These are phyloP conservation scores for Mortierella antarctica DNA, from an alignment of 192 early-diverging fungal genomes.

Conservation along the genomic window DNA sequence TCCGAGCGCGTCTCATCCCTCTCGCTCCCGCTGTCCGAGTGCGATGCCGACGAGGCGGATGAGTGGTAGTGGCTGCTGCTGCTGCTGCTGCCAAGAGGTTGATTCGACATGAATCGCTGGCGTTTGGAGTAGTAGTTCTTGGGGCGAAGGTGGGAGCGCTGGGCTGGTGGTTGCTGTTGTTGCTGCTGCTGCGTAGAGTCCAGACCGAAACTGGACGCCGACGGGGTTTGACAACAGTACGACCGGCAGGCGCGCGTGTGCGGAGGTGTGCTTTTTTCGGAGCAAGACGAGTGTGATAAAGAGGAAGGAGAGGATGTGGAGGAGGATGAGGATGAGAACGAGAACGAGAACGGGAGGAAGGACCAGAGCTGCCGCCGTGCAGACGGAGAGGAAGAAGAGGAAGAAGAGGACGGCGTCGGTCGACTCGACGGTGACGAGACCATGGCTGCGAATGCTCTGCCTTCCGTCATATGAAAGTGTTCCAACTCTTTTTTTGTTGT, in stretches of 20 bases:
- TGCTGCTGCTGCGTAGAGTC: background rate
- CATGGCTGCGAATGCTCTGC: conserved; percentile 48
- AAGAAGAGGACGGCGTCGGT: background rate
- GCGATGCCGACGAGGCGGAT: conserved; percentile 16
- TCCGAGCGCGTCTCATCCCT: conserved; percentile 4
- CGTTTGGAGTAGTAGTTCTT: conserved; percentile 53
- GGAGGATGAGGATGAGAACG: background rate
- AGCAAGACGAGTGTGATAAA: background rate
- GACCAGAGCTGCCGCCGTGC: conserved; percentile 7
- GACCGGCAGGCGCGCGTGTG: conserved; percentile 17
- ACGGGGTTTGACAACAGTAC: conserved; percentile 18
- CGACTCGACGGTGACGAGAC: conserved; percentile 7
- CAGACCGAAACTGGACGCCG: background rate
- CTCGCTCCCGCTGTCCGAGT: conserved; percentile 45
- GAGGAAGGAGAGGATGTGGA: background rate
- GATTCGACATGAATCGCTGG: conserved; percentile 26
- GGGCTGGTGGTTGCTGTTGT: background rate
- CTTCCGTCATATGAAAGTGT: conserved; percentile 53
- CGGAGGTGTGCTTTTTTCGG: background rate
- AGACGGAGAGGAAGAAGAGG: conserved; percentile 3
- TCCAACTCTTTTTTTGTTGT: background rate
- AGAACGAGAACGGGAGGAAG: background rate
- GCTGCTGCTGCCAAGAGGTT: background rate
- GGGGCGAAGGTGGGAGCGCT: conserved; percentile 39
- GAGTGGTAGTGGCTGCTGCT: background rate